Conservation (phyloP, 2,329 filamentous ascomycete species). For the Nemania diffusa region DNA sequence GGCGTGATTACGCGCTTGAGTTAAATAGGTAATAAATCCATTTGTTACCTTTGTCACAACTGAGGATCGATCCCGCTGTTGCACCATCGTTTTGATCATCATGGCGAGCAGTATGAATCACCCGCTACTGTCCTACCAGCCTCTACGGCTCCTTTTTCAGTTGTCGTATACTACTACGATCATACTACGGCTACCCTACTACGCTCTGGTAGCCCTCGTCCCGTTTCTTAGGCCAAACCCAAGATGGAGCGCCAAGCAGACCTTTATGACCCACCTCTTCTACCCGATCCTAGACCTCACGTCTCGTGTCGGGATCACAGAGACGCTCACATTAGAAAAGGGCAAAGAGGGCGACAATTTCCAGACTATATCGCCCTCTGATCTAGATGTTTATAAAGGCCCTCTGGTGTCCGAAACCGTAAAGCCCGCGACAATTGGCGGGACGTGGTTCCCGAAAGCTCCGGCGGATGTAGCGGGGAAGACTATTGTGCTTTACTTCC, state of each 20-base stretch:
- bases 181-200: slow-evolving; percentile 17
- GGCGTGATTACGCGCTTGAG: too few relatives aligned
- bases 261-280: slow-evolving; percentile 29
- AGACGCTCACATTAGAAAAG: slow-evolving; percentile 25
- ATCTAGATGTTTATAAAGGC: slow-evolving; percentile 35
- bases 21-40: too few relatives aligned
- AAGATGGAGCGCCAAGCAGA: slow-evolving; percentile 33
- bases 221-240: slow-evolving; percentile 9
- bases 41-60: too few relatives aligned
- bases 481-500: slow-evolving; percentile 41
- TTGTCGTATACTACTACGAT: slow-evolving; percentile 19
- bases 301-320: slow-evolving; percentile 32
- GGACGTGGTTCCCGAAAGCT: slow-evolving; percentile 43
- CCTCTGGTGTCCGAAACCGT: slow-evolving; percentile 30
- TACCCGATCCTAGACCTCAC: slow-evolving; percentile 25
- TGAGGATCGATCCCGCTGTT: too few relatives aligned
- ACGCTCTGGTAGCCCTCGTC: background rate
- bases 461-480: slow-evolving; percentile 8
- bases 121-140: too few relatives aligned
- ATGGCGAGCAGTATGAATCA: too few relatives aligned
- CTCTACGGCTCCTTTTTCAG: slow-evolving; percentile 16
- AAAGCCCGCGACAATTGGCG: slow-evolving; percentile 41
- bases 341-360: slow-evolving; percentile 36
- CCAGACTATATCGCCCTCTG: slow-evolving; percentile 29
- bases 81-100: too few relatives aligned